These are phyloP conservation scores for Tausonia pullulans DNA, from an alignment of 1,284 basidiomycete species.

Conservation along the genomic window DNA sequence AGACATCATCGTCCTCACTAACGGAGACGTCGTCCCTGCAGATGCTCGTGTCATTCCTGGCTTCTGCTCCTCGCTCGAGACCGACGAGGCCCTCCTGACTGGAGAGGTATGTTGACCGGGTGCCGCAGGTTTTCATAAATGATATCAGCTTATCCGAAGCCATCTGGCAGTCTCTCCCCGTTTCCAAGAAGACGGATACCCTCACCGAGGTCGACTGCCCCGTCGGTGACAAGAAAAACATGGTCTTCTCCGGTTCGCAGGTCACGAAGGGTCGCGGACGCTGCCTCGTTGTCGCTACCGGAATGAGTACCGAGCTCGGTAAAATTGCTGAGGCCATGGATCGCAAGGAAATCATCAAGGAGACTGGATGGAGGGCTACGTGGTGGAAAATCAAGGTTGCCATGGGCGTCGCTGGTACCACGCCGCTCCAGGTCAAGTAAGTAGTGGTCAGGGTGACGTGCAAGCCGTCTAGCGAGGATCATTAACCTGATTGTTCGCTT, in stretches of 20 bases:
- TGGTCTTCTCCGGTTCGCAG: constrained; percentile 49
- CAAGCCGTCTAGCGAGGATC: constrained; percentile 14
- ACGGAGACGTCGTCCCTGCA: constrained; percentile 51
- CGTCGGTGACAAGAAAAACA: constrained; percentile 48
- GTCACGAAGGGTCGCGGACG: constrained; percentile 55
- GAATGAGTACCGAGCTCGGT: constrained; percentile 56
- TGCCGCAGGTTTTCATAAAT: too few species aligned
- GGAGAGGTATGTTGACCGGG: constrained; percentile 40
- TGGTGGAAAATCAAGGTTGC: constrained; percentile 34
- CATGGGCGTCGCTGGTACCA: constrained; percentile 41
- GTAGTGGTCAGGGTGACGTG: constrained; percentile 13
- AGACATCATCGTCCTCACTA: constrained; percentile 47
- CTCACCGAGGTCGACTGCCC: constrained; percentile 36
- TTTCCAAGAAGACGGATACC: constrained; percentile 44
- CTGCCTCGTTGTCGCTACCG: constrained; percentile 49
- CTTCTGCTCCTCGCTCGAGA: constrained; percentile 41
- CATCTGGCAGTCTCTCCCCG: constrained; percentile 42
- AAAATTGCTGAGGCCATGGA: constrained; percentile 45
- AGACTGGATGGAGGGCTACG: constrained; percentile 30
- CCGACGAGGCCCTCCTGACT: constrained; percentile 57
- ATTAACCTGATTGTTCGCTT: constrained; percentile 9
- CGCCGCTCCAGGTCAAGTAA: constrained; percentile 51
- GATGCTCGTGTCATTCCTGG: constrained; percentile 43
- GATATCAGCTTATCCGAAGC: too few species aligned
- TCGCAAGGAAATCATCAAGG: constrained; percentile 31